Evolutionary conservation across 164 flowering plant genomes (phyloP).

Genomic region (Vitis amurensis): DNA sequence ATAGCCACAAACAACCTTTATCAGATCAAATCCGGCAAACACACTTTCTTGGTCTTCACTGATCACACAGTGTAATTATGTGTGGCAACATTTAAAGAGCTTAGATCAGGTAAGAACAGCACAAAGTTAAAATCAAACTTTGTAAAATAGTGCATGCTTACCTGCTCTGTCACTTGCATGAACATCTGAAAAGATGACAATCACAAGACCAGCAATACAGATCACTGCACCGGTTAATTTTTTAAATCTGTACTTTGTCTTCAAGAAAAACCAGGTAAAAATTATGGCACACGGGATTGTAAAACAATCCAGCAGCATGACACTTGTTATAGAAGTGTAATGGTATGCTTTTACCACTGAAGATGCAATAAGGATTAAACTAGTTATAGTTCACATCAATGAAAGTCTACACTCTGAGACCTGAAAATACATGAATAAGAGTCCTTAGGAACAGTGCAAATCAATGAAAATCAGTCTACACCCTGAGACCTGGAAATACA

Average conservation of each 20-base stretch:
- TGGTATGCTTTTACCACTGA: constrained; percentile 99
- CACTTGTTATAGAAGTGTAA: constrained; percentile 83
- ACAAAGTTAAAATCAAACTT: neutral
- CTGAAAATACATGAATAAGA: neutral
- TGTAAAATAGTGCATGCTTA: constrained; percentile 19
- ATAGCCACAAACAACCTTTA: no score
- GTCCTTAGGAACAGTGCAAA: no score
- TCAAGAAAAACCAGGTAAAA: constrained; percentile 85
- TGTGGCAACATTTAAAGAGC: no score
- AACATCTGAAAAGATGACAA: constrained; percentile 88
- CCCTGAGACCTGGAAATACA: no score
- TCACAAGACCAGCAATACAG: constrained; percentile 81
- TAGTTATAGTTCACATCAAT: neutral
- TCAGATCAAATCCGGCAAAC: no score
- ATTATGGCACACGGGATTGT: constrained; percentile 79
- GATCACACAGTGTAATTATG: no score
- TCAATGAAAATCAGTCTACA: no score
- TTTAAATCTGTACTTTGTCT: constrained; percentile 68
- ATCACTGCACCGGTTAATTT: constrained; percentile 67
- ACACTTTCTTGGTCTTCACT: no score
- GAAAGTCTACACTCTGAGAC: neutral
- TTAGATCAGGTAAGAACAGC: no score
- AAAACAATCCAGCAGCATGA: constrained; percentile 92
- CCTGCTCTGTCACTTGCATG: constrained; percentile 78
- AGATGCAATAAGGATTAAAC: constrained; percentile 3